Evolutionary conservation across 2,329 filamentous ascomycete genomes (phyloP), one percentile per base, ranked within the genome.

Genomic region (Sclerotinia subarctica): DNA sequence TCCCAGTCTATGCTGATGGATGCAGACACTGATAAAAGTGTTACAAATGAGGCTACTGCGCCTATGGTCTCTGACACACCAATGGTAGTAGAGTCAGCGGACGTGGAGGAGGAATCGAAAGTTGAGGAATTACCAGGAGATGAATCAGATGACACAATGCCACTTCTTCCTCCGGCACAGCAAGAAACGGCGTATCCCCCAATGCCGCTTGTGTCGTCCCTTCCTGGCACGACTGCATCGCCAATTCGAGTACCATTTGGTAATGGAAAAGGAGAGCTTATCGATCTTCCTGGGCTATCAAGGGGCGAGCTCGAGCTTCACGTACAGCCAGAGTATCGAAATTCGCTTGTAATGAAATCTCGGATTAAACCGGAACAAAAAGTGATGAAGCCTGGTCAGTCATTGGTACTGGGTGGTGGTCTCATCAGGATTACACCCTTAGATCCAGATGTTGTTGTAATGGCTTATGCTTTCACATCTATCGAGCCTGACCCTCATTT

Each of bases 161-260:
- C 84, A 21, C 84, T 97, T 44, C 85, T 98, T 0, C 94, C 94
- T 0, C 93, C 94, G 2, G 82, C 87, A 0, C 92, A 89, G 70
- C 81, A 83, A 5, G 92, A 93, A 74, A 88, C 86, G 2, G 84
- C 89, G 63, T 98, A 89, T 74, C 94, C 94, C 6, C 82, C 87
- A 21, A 94, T 98, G 85, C 94, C 94, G 1, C 80, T 96, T 15
- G 90, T 97, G 1, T 97, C 93, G 0, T 86, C 91, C 5, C 83
- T 97, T 3, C 92, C 95, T 0, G 95, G 96, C 13, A 99, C 95
- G 0, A 99, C 95, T 0, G 95, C 94, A 2, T 96, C 93, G 0
- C 95, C 95, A 0, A 98, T 99, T 73, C 90, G 95, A 38, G 88
- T 98, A 24, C 93, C 93, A 0, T 99, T 95, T 76, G 94, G 94